A percentile compares a stretch with the other conserved stretches of the same genome.
Evolutionary conservation across 495 filamentous ascomycete genomes (phyloP).

Genomic region (Articulospora tetracladia): DNA sequence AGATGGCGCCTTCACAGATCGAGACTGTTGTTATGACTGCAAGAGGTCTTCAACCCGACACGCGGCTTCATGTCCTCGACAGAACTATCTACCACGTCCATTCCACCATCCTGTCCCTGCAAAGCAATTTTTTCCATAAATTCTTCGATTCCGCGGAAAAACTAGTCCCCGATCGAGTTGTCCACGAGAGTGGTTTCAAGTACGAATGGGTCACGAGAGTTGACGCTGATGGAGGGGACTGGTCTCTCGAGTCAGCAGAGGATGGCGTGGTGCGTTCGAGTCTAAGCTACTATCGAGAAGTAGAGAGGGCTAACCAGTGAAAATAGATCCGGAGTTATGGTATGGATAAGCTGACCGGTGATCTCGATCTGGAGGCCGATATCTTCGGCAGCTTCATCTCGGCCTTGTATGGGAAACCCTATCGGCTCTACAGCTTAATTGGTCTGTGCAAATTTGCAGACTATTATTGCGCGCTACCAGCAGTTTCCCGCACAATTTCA

Average conservation of each 20-base stretch:
- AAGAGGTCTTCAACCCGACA: neutral
- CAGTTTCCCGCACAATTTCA: neutral
- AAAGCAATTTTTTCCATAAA: constrained; percentile 2
- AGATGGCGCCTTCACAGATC: neutral
- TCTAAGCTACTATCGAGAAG: neutral
- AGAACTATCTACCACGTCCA: neutral
- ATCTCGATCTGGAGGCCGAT: too few species aligned
- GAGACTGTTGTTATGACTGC: neutral
- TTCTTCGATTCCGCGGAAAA: constrained; percentile 1
- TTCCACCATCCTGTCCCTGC: neutral
- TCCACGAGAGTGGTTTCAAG: neutral
- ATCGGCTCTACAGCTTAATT: neutral
- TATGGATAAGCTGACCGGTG: too few species aligned
- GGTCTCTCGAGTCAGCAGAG: neutral
- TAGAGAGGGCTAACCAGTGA: neutral
- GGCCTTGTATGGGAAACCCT: neutral
- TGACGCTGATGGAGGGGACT: constrained; percentile 2
- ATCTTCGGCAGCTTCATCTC: neutral
- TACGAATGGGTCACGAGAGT: constrained; percentile 4
- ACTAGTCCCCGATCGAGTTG: too few species aligned
- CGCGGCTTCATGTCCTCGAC: neutral
- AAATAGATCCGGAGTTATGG: too few species aligned
- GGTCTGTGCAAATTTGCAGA: neutral
- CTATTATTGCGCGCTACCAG: constrained; percentile 5
- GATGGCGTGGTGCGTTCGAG: neutral